Evolutionary conservation across 2,329 filamentous ascomycete genomes (phyloP).

Genomic region (Anthostomella pinea): DNA sequence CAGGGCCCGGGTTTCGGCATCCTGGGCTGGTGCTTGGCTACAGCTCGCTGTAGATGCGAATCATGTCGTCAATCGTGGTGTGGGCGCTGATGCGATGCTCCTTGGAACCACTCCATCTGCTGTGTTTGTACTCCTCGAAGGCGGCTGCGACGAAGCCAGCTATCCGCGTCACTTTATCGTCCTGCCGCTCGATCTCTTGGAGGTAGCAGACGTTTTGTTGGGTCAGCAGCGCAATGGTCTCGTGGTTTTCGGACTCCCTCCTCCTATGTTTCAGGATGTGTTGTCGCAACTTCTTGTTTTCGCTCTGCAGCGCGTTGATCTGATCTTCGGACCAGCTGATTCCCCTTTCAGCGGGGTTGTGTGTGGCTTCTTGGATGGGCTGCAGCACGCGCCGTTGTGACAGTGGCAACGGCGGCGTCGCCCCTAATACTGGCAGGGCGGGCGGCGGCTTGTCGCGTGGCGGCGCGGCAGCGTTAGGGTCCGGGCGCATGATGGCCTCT

Average conservation of each 20-base stretch:
- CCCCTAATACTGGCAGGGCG: not conserved
- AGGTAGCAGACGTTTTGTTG: not conserved
- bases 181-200: not conserved
- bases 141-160: not conserved
- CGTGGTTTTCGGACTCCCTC: not conserved
- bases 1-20: too few relatives aligned
- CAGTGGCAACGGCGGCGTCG: not conserved
- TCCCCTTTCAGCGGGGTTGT: not conserved
- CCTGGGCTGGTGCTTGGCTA: too few relatives aligned
- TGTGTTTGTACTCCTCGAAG: not conserved
- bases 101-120: not conserved
- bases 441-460: not conserved
- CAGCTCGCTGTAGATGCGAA: too few relatives aligned
- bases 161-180: not conserved
- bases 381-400: not conserved
- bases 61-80: too few relatives aligned
- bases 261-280: not conserved
- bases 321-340: not conserved
- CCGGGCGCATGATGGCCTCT: not conserved
- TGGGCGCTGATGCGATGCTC: too few relatives aligned
- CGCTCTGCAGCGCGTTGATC: not conserved
- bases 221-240: not conserved
- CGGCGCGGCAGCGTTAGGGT: not conserved
- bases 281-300: not conserved
- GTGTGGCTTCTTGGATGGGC: not conserved